Conservation (phyloP, 1,284 basidiomycete genomes). For the Lentinus polychrous region DNA sequence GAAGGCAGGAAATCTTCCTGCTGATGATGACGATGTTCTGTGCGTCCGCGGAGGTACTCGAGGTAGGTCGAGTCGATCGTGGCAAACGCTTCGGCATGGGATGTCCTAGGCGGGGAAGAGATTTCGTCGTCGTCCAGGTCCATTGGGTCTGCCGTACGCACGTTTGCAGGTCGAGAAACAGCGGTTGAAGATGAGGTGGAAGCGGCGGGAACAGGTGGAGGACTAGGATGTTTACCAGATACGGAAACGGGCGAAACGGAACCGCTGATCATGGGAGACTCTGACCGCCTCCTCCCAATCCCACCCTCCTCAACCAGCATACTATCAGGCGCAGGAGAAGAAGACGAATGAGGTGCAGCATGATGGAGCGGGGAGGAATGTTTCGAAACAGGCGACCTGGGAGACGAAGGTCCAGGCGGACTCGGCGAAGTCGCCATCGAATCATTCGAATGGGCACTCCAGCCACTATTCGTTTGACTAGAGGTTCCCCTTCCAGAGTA, state of each 20-base stretch:
- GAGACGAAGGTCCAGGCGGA: slow-evolving; percentile 7
- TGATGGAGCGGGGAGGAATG: slow-evolving; percentile 10
- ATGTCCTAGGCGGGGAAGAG: slow-evolving; percentile 43
- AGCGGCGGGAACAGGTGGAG: too few relatives aligned
- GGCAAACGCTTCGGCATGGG: slow-evolving; percentile 67
- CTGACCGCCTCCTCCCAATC: too few relatives aligned
- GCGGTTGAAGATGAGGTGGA: too few relatives aligned
- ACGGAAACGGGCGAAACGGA: too few relatives aligned
- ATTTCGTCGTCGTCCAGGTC: slow-evolving; percentile 32
- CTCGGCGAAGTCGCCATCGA: slow-evolving; percentile 8
- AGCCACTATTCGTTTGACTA: slow-evolving; percentile 21
- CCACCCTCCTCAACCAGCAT: too few relatives aligned
- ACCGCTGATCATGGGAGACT: too few relatives aligned
- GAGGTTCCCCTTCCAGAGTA: slow-evolving; percentile 10
- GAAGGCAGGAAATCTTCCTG: slow-evolving; percentile 17
- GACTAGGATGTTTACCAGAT: too few relatives aligned
- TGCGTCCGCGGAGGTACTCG: slow-evolving; percentile 38
- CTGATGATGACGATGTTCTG: slow-evolving; percentile 19
- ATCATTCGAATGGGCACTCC: slow-evolving; percentile 12
- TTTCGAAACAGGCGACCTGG: slow-evolving; percentile 9
- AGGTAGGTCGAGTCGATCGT: slow-evolving; percentile 57
- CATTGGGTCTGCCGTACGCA: slow-evolving; percentile 15
- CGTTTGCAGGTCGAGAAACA: background rate
- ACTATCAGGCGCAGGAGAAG: too few relatives aligned
- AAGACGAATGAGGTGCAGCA: too few relatives aligned